Evolutionary conservation across 257 asterid species (phyloP), one percentile per base, ranked within the genome.

Genomic region (Petunia axillaris): DNA sequence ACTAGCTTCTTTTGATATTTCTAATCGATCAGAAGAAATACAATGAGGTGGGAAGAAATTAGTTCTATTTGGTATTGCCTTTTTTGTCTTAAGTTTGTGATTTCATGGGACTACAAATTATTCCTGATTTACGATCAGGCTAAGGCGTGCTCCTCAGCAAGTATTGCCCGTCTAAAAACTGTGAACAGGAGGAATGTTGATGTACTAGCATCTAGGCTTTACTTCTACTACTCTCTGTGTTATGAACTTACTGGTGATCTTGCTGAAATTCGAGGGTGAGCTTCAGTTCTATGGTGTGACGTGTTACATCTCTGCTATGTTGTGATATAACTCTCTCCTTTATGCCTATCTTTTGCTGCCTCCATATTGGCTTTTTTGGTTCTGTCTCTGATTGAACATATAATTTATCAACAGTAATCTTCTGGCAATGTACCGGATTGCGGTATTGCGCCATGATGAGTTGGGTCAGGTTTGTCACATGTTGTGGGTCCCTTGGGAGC

Each of bases 371-470:
- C 82, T 60, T 14, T 78, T 55, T 6, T 85, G 16, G 70, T 53
- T 37, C 64, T 7, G 16, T 75, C 71, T 77, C 81, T 84, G 76
- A 87, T 82, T 8, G 53, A 75, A 64, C 59, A 46, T 59, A 1
- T 83, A 55, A 25, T 25, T 79, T 84, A 44, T 73, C 37, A 11
- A 80, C 97, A 94, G 97, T 75, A 88, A 86, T 55, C 92, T 94
- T 79, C 98, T 91, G 88, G 90, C 92, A 60, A 88, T 94, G 90
- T 98, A 94, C 75, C 97, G 96, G 77, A 90, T 93, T 76, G 97
- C 98, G 60, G 93, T 97, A 60, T 86, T 93, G 85, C 97, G 97
- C 58, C 98, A 86, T 85, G 98, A 94, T 85, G 97, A 93, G 85
- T 84, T 94, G 91, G 98, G 98, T 68, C 98, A 94, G 98, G 98